Evolutionary conservation across 805 yeast species (phyloP), one percentile per base, ranked within the genome.

Genomic region (Cyberlindnera veronae): DNA sequence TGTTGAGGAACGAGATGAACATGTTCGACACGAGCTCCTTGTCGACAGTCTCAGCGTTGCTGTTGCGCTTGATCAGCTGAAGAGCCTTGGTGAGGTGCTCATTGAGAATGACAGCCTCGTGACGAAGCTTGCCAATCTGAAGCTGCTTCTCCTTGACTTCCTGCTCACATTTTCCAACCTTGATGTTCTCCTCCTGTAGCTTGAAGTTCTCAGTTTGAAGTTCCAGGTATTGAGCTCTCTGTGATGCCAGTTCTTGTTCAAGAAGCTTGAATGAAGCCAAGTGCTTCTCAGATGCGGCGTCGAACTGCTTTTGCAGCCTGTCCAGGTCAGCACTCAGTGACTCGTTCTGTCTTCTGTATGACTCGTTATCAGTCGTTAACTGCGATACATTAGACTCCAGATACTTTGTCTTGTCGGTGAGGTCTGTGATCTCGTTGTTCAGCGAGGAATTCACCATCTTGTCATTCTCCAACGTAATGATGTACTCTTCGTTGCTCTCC

Each of bases 31-130:
- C 79, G 45, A 93, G 74, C 60, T 90, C 96, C 57, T 84, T 82
- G 60, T 91, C 98, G 2, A 91, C 88, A 8, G 82, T 74, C 36
- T 81, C 85, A 7, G 88, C 77, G 28, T 79, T 78, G 29, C 85
- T 77, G 38, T 82, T 84, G 56, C 81, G 81, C 53, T 89, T 87
- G 44, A 93, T 74, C 72, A 91, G 70, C 19, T 87, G 78, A 46
- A 91, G 66, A 1, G 98, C 95, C 55, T 93, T 91, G n/a, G 96
- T 89, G 39, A 93, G 66, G 64, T 93, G 98, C 58, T 93, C 99
- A 60, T 93, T 93, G 42, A 91, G 66, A 19, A 87, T 86, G 9
- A 93, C 91, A 2, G 95, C 91, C 61, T 93, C 99, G 60, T 91
- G 98, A 38, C 97, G 77, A 36, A 93, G 72, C 58, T 91, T 93